Evolutionary conservation across 352 stramenopile genomes (phyloP).

Genomic region (Phytophthora boehmeriae): DNA sequence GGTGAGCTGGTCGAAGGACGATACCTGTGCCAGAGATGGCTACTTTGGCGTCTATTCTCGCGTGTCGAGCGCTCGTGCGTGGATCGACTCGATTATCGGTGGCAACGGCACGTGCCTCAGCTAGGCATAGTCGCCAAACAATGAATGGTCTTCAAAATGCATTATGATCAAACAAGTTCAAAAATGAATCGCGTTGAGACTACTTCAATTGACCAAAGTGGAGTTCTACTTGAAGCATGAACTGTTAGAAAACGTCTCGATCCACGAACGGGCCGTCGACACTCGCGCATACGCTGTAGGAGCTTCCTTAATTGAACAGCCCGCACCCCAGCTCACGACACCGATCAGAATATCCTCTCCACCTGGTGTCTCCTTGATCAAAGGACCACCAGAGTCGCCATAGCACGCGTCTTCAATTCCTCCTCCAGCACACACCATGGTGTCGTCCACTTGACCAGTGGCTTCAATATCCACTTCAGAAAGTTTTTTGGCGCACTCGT

Average conservation of each 20-base stretch:
- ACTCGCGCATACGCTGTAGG: too few species aligned
- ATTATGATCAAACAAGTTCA: too few species aligned
- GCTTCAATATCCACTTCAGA: too few species aligned
- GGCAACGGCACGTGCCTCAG: constrained; percentile 1
- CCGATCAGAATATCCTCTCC: constrained; percentile 14
- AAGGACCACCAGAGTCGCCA: constrained; percentile 28
- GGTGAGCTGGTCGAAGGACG: constrained; percentile 48
- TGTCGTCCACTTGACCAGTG: constrained; percentile 13
- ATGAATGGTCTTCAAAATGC: too few species aligned
- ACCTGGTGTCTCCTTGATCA: constrained; percentile 9
- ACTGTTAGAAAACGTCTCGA: too few species aligned
- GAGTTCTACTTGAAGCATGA: too few species aligned
- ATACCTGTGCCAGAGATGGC: constrained; percentile 23
- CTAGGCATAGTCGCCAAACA: too few species aligned
- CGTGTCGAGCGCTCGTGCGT: constrained; percentile 35
- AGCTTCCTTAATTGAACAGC: too few species aligned
- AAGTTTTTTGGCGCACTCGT: constrained; percentile 14
- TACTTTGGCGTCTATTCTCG: constrained; percentile 46
- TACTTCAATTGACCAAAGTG: too few species aligned
- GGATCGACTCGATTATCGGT: constrained; percentile 24
- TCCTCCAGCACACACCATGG: constrained; percentile 33
- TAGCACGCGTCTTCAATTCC: constrained; percentile 26
- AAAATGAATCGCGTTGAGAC: too few species aligned
- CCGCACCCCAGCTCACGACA: constrained; percentile 18
- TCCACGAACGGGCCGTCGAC: too few species aligned